A percentile compares a stretch with the other conserved stretches of the same genome.
Conservation (phyloP, 2,329 filamentous ascomycete genomes). For the Fusarium sacchari region DNA sequence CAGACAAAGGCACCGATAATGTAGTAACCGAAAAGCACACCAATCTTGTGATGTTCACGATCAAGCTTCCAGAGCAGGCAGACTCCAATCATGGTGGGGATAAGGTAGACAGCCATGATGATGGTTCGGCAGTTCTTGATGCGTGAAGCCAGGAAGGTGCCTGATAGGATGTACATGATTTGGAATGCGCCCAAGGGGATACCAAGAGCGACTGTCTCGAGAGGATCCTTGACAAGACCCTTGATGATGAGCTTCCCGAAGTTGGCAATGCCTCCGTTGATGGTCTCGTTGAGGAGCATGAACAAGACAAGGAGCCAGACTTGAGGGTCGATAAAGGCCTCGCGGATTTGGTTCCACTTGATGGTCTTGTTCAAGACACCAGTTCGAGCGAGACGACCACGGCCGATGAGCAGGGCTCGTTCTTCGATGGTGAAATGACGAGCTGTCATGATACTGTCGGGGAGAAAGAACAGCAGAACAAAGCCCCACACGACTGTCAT, state of each 20-base stretch:
- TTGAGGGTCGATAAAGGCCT: conserved; percentile 60
- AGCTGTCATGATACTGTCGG: conserved; percentile 55
- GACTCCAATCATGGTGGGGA: conserved; percentile 60
- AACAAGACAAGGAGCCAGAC: conserved; percentile 63
- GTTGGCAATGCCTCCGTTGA: conserved; percentile 64
- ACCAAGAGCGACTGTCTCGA: conserved; percentile 58
- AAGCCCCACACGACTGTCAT: conserved; percentile 60
- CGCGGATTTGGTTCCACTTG: conserved; percentile 59
- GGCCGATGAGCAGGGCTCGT: conserved; percentile 65
- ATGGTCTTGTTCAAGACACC: conserved; percentile 60
- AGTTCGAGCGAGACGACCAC: conserved; percentile 62
- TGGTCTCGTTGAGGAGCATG: conserved; percentile 64
- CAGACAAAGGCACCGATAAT: conserved; percentile 60
- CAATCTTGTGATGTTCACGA: conserved; percentile 51
- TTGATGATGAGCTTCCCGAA: conserved; percentile 65
- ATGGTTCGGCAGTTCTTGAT: conserved; percentile 59
- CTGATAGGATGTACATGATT: conserved; percentile 60
- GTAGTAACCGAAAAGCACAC: conserved; percentile 63
- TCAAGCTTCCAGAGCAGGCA: conserved; percentile 60
- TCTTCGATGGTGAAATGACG: conserved; percentile 37
- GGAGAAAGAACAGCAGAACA: conserved; percentile 56
- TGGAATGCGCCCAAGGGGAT: conserved; percentile 65
- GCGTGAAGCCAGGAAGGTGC: conserved; percentile 60
- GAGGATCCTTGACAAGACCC: conserved; percentile 49
- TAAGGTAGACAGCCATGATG: conserved; percentile 61